phyloP scores from a whole-genome alignment of 2,329 filamentous ascomycete species.

The Sporothrix pseudoabietina region DNA sequence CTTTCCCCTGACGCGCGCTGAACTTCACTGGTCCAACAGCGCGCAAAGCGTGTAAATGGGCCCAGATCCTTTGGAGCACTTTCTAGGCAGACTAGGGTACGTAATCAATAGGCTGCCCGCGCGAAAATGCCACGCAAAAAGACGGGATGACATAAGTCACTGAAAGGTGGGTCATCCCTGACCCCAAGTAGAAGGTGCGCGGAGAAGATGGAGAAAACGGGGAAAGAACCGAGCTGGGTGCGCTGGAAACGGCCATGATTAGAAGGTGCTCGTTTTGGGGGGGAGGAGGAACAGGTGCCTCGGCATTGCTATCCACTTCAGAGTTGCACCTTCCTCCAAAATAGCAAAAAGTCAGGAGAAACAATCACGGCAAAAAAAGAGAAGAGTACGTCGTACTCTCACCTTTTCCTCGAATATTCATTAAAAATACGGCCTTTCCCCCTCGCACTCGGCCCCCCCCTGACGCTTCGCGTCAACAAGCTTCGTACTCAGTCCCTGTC shows the following conservation, averaged over 20 bases:
- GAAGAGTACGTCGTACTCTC: neutral
- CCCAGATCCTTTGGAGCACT: neutral
- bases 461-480: neutral
- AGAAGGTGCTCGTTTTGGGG: neutral
- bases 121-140: neutral
- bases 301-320: neutral
- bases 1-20: neutral
- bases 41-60: neutral
- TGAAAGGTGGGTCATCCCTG: neutral
- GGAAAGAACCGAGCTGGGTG: slow-evolving; percentile 1
- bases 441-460: neutral
- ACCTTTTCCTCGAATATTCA: neutral
- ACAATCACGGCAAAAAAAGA: neutral
- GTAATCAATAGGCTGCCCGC: neutral
- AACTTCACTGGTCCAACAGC: neutral
- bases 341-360: neutral
- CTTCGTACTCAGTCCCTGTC: neutral
- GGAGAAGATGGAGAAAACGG: slow-evolving; percentile 21
- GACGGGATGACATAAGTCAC: neutral
- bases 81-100: neutral
- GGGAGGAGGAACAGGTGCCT: neutral
- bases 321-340: neutral
- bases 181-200: neutral
- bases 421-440: neutral
- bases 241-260: neutral